These are phyloP conservation scores for Pelagomonas calceolata DNA, from an alignment of 108 stramenopile species.

Conservation along the genomic window DNA sequence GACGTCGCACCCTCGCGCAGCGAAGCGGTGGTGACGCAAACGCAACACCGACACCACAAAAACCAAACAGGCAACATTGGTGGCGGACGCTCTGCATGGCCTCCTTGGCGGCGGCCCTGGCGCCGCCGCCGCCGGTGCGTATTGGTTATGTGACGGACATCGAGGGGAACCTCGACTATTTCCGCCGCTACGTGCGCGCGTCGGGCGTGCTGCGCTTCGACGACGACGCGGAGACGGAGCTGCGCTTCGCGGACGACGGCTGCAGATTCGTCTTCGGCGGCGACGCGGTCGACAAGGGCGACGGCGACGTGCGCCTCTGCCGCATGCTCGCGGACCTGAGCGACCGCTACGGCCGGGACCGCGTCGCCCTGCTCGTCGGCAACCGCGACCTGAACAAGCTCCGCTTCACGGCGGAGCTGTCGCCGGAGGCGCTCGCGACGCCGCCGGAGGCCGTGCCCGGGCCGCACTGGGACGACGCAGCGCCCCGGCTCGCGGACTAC, in stretches of 20 bases:
- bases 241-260: conserved; percentile 6
- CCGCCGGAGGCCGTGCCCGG: neutral
- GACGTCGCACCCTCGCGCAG: too few species aligned
- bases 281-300: conserved; percentile 56
- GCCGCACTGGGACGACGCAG: neutral
- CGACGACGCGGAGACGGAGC: conserved; percentile 5
- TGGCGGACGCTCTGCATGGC: too few species aligned
- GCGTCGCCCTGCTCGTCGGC: conserved; percentile 54
- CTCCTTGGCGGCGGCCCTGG: too few species aligned
- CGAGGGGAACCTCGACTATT: conserved; percentile 13
- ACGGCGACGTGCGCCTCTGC: conserved; percentile 53
- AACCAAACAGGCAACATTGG: too few species aligned
- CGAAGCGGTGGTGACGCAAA: too few species aligned
- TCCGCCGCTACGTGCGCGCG: neutral
- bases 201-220: neutral
- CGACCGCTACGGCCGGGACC: conserved; percentile 33
- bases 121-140: neutral
- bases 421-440: neutral
- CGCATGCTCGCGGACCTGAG: conserved; percentile 45
- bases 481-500: neutral
- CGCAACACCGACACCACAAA: too few species aligned
- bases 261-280: conserved; percentile 52
- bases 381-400: conserved; percentile 69
- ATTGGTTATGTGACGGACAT: conserved; percentile 11
- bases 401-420: conserved; percentile 44